Evolutionary conservation across 78 protist species (phyloP).

Genomic region (Polysphondylium violaceum): DNA sequence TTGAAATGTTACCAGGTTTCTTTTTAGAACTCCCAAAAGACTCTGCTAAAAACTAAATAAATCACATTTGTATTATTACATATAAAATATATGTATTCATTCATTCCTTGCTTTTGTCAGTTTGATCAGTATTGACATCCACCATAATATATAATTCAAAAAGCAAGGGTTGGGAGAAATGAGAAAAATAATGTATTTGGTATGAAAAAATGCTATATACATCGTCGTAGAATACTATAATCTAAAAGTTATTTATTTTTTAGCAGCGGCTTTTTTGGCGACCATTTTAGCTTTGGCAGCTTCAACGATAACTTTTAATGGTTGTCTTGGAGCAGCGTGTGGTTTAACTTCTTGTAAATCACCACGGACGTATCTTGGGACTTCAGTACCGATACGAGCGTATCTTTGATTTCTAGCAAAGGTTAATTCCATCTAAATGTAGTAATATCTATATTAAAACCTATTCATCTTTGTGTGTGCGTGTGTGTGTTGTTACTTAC

Average conservation of each 20-base stretch:
- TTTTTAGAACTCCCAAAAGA: constrained; percentile 30
- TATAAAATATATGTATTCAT: too few relatives aligned
- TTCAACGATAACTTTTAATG: constrained; percentile 20
- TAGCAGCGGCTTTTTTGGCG: constrained; percentile 29
- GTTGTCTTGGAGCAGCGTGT: constrained; percentile 68
- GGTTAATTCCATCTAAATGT: constrained; percentile 45
- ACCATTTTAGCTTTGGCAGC: constrained; percentile 35
- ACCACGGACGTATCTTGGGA: constrained; percentile 72
- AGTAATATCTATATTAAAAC: background rate
- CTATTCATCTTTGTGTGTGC: background rate
- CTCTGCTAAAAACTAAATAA: too few relatives aligned
- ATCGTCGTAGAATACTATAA: too few relatives aligned
- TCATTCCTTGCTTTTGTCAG: too few relatives aligned
- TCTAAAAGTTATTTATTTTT: constrained; percentile 41
- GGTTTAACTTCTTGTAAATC: constrained; percentile 73
- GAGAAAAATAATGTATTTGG: too few relatives aligned
- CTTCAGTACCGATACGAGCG: constrained; percentile 55
- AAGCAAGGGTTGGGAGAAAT: too few relatives aligned
- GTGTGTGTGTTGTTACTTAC: constrained; percentile 38
- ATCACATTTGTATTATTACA: too few relatives aligned
- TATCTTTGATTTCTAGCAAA: constrained; percentile 67
- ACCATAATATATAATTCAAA: too few relatives aligned
- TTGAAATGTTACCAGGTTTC: constrained; percentile 51
- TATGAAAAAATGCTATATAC: too few relatives aligned
- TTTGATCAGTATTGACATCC: too few relatives aligned